Base-by-base conservation (phyloP, 2,329 filamentous ascomycete genomes). In the Lecanosticta acicola region DNA sequence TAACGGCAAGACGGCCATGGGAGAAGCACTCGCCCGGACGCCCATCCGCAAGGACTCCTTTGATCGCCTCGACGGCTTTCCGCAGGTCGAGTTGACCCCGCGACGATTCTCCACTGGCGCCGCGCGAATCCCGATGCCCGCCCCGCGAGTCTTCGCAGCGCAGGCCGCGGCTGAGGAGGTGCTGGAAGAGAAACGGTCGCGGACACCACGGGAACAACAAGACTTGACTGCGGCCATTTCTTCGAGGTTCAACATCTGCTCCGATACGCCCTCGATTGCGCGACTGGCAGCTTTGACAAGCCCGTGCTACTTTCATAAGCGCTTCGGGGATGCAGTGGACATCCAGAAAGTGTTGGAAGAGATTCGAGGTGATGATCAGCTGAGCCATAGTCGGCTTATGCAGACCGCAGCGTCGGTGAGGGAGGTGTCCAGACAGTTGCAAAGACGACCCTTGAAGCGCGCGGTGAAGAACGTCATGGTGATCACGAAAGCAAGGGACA, bases 391-490 rank as follows among this genome's bases (percentile, higher is more conserved):
- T 8, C 82, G 90, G 43, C 79, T 98, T 34, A 87, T 96, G 61
- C 91, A 96, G 72, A 98, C 93, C 0, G 93, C 93, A 41, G 94
- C 88, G 0, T 87, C 89, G 38, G 93, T 98, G 16, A 83, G 93
- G 43, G 93, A 98, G 69, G 90, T 98, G 10, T 94, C 89, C 13
- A 91, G 94, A 68, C 93, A 97, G 70, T 76, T 98, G 48, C 91
- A 95, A 70, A 82, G 91, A 45, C 81, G 88, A 33, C 91, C 93
- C 17, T 88, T 97, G 68, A 93, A 87, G 69, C 84, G 90, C 56
- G 90, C 90, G 9, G 90, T 98, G 38, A 82, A 81, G 62, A 96
- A 88, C 65, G 80, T 98, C 61, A 97, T 98, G 93, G 95, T 98
- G 61, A 87, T 98, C 54, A 98, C 93, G 51, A 98, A 97, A 70